phyloP scores from a whole-genome alignment of 805 yeast species.

The Phaffomyces opuntiae region DNA sequence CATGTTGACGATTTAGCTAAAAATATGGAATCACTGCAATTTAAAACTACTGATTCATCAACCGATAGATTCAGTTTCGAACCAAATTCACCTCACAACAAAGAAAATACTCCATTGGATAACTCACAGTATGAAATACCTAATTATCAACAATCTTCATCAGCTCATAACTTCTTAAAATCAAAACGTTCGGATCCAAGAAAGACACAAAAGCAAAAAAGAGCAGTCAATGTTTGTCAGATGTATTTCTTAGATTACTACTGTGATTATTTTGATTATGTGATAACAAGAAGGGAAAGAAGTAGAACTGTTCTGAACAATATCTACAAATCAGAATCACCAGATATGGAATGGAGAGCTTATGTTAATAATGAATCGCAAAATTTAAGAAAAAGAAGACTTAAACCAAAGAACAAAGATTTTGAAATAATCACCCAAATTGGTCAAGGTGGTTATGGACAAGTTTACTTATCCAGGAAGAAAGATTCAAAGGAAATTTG shows the following conservation, averaged over 20 bases:
- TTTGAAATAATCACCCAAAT: constrained; percentile 96
- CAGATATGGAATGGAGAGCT: constrained; percentile 56
- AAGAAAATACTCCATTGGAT: constrained; percentile 31
- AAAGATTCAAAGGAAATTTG: constrained; percentile 92
- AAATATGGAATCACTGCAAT: constrained; percentile 23
- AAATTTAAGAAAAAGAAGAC: constrained; percentile 76
- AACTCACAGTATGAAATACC: constrained; percentile 22
- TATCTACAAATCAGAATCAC: constrained; percentile 31
- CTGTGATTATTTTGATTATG: constrained; percentile 92
- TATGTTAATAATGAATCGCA: constrained; percentile 83
- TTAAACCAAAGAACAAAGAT: constrained; percentile 90
- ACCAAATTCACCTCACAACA: constrained; percentile 33
- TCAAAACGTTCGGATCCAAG: constrained; percentile 9
- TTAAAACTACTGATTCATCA: constrained; percentile 8
- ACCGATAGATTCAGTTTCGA: constrained; percentile 22
- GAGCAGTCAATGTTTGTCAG: constrained; percentile 87
- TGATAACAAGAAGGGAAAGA: constrained; percentile 79
- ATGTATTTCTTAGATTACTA: constrained; percentile 92
- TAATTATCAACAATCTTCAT: constrained; percentile 5
- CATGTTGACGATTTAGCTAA: constrained; percentile 21
- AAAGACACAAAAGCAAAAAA: constrained; percentile 51
- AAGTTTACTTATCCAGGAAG: constrained; percentile 93
- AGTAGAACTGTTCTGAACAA: constrained; percentile 60
- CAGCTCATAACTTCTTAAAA: constrained; percentile 8
- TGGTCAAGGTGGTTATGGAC: constrained; percentile 99